Evolutionary conservation across 345 rosid genomes (phyloP), one percentile per base, ranked within the genome.

Genomic region (Barbarea vulgaris): DNA sequence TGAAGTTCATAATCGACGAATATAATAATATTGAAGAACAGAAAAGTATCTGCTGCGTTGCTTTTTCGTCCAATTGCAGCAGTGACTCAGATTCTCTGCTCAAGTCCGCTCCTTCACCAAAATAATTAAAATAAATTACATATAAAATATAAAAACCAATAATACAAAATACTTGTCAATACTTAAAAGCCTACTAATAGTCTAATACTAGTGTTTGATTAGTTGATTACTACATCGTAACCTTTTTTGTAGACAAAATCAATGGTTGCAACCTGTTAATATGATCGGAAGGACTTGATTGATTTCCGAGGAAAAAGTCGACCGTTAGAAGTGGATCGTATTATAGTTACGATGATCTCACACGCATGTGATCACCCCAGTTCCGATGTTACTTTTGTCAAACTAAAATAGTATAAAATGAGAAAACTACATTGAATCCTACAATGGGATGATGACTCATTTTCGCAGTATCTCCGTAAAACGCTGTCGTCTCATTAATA

Each of bases 311-410:
- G 12, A n/a, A 42, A 8, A 21, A 27, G 4, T 60, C 5, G 48
- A 71, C 58, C 67, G 67, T 59, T 64, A 53, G 24, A 39, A 72
- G 67, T 62, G 63, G 59, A 66, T 67, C 47, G 48, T 37, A 50
- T 75, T 41, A 30, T 50, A 1, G 54, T 37, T 59, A 67, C 21
- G 69, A 68, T 68, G 69, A 50, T 60, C 63, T 39, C 63, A 59
- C 69, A 27, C 51, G 68, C 73, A 75, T 58, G 68, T 75, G 78
- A 74, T 66, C 51, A 57, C 60, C 19, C 30, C 69, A 76, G 64
- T 76, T 69, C 63, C 74, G 1, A 52, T 60, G 79, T 33, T 5
- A 68, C 74, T 64, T 73, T 73, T 53, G 46, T 54, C 31, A 31
- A 39, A 37, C 17, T 4, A 10, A 25, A 55, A 28, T 39, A 10